Percentiles rank a stretch among this genome's conserved stretches.
Conservation (phyloP, 1,284 basidiomycete species). For the Leccinum huronense region DNA sequence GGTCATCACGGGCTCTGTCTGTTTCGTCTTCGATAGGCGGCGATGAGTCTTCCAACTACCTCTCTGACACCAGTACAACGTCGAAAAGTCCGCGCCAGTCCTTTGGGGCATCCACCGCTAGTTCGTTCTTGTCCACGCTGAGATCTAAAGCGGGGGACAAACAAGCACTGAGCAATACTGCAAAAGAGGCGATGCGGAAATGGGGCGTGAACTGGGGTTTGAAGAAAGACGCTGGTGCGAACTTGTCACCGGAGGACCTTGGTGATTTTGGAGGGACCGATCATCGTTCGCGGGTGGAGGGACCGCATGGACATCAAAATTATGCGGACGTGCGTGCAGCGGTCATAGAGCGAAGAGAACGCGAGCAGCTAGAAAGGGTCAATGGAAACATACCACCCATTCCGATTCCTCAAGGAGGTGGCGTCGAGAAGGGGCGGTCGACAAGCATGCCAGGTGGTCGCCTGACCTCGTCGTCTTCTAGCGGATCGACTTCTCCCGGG, state of each 20-base stretch:
- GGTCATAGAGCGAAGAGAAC: constrained; percentile 60
- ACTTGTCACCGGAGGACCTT: constrained; percentile 40
- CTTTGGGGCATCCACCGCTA: constrained; percentile 38
- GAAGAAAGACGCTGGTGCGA: constrained; percentile 48
- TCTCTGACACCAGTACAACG: constrained; percentile 32
- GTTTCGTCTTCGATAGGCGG: constrained; percentile 34
- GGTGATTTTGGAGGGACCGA: constrained; percentile 45
- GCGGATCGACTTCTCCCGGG: constrained; percentile 30
- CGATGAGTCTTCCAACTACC: constrained; percentile 27
- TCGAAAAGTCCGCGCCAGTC: constrained; percentile 34
- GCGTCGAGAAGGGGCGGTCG: constrained; percentile 30
- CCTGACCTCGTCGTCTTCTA: constrained; percentile 19
- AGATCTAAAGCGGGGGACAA: constrained; percentile 79
- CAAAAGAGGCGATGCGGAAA: constrained; percentile 83
- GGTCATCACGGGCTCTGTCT: constrained; percentile 31
- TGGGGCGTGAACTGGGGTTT: constrained; percentile 76
- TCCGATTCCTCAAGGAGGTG: constrained; percentile 32
- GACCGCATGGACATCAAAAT: constrained; percentile 48
- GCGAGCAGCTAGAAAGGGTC: constrained; percentile 38
- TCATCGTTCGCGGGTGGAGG: constrained; percentile 35
- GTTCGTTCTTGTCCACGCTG: constrained; percentile 69
- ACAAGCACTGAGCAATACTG: constrained; percentile 75
- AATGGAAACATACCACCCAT: constrained; percentile 31
- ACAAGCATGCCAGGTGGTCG: constrained; percentile 32
- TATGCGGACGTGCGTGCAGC: constrained; percentile 73